A percentile compares a stretch with the other conserved stretches of the same genome.
Evolutionary conservation across 2,329 filamentous ascomycete species (phyloP).

Genomic region (Ascosphaera pollenicola): DNA sequence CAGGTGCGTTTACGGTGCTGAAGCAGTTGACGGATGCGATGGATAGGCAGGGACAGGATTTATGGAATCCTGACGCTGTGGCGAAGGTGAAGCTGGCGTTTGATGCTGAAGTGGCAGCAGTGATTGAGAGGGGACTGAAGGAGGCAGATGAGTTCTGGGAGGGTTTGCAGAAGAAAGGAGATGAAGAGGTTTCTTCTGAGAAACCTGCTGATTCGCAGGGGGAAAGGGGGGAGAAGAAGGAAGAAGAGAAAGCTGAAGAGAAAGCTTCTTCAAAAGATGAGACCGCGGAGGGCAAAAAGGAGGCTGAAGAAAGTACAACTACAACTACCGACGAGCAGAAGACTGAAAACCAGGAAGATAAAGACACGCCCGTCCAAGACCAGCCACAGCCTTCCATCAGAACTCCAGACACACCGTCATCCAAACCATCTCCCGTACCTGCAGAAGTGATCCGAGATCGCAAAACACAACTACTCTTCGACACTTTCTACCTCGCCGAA

Average conservation of each 20-base stretch:
- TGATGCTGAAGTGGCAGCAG: background rate
- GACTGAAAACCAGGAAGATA: background rate
- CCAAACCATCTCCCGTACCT: background rate
- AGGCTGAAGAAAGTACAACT: conserved; percentile 2
- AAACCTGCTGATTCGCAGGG: background rate
- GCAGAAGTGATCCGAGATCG: conserved; percentile 8
- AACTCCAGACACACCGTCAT: background rate
- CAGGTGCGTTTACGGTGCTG: conserved; percentile 49
- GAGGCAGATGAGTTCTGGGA: background rate
- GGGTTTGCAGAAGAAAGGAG: background rate
- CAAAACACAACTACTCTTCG: conserved; percentile 18
- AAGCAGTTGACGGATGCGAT: conserved; percentile 43
- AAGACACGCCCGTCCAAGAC: background rate
- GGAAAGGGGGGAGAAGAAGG: background rate
- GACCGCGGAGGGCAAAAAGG: background rate
- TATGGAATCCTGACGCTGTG: conserved; percentile 58
- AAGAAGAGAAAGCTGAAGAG: background rate
- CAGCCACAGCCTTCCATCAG: background rate
- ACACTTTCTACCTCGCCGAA: conserved; percentile 13
- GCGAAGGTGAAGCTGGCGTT: conserved; percentile 31
- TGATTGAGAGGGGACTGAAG: background rate
- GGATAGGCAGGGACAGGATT: conserved; percentile 47
- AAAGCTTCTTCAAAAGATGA: background rate
- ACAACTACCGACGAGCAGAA: background rate
- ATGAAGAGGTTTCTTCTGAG: background rate